Percentiles rank a stretch among this genome's conserved stretches.
Evolutionary conservation across 495 filamentous ascomycete species (phyloP).

Genomic region (Cetradonia linearis): DNA sequence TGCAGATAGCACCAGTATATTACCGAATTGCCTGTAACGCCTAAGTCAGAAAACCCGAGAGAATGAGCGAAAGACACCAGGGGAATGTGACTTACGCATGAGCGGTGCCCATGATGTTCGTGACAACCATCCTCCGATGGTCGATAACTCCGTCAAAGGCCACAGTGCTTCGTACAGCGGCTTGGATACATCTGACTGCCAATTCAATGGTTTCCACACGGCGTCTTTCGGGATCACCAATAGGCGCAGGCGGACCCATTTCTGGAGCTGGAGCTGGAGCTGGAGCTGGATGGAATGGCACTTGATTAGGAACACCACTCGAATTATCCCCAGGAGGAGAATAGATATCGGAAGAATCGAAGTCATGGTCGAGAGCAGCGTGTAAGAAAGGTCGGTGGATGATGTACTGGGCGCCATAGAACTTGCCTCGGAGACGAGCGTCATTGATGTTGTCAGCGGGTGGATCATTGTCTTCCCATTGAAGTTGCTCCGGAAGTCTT

Average conservation of each 20-base stretch:
- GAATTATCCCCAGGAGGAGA: slow-evolving; percentile 10
- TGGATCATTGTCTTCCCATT: slow-evolving; percentile 57
- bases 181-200: slow-evolving; percentile 48
- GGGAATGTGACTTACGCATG: slow-evolving; percentile 68
- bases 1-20: slow-evolving; percentile 78
- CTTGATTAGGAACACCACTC: neutral
- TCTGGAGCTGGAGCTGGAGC: slow-evolving; percentile 20
- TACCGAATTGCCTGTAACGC: slow-evolving; percentile 78
- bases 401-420: slow-evolving; percentile 84
- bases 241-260: slow-evolving; percentile 25
- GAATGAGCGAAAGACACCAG: neutral
- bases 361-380: slow-evolving; percentile 42
- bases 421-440: slow-evolving; percentile 84
- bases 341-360: slow-evolving; percentile 28
- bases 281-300: slow-evolving; percentile 3
- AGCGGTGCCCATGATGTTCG: slow-evolving; percentile 89
- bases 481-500: slow-evolving; percentile 36
- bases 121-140: slow-evolving; percentile 63
- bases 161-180: slow-evolving; percentile 72
- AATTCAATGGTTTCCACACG: slow-evolving; percentile 42
- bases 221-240: slow-evolving; percentile 28
- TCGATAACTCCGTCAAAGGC: slow-evolving; percentile 63
- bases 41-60: slow-evolving; percentile 17
- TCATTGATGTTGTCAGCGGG: slow-evolving; percentile 68
- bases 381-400: slow-evolving; percentile 76